Conservation (phyloP, 2,329 filamentous ascomycete genomes). For the Colletotrichum tropicicola region DNA sequence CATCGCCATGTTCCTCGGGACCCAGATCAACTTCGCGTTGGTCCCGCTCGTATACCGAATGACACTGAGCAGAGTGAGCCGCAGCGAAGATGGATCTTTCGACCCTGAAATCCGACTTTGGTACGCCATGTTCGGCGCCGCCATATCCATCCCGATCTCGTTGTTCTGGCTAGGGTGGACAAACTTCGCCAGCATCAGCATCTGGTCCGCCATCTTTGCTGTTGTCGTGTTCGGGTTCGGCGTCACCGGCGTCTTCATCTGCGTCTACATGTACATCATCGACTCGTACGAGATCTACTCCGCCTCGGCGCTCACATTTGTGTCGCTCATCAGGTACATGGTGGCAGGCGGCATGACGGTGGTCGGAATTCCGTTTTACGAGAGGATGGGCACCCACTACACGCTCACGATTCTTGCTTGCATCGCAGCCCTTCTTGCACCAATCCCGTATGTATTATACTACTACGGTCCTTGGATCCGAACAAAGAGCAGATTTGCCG, state of each 20-base stretch:
- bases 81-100: slow-evolving; percentile 39
- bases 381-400: slow-evolving; percentile 43
- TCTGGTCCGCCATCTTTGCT: slow-evolving; percentile 55
- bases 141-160: slow-evolving; percentile 48
- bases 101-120: slow-evolving; percentile 50
- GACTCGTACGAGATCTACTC: slow-evolving; percentile 44
- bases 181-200: slow-evolving; percentile 47
- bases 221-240: slow-evolving; percentile 53
- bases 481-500: slow-evolving; percentile 14
- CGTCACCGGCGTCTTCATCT: slow-evolving; percentile 49
- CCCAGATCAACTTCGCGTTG: slow-evolving; percentile 42
- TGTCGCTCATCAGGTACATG: slow-evolving; percentile 40
- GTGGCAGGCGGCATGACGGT: slow-evolving; percentile 44
- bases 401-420: slow-evolving; percentile 43
- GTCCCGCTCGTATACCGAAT: slow-evolving; percentile 44
- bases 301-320: slow-evolving; percentile 42
- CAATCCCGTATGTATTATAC: slow-evolving; percentile 41
- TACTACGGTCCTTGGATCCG: slow-evolving; percentile 32
- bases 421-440: slow-evolving; percentile 37
- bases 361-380: slow-evolving; percentile 43
- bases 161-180: slow-evolving; percentile 63
- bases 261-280: slow-evolving; percentile 47
- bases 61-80: slow-evolving; percentile 27
- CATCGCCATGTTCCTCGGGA: slow-evolving; percentile 52
- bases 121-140: slow-evolving; percentile 52